Percentiles rank a stretch among this genome's conserved stretches.
These are phyloP conservation scores for Dendrobium chrysotoxum DNA, from an alignment of 106 monocot species.

Conservation along the genomic window DNA sequence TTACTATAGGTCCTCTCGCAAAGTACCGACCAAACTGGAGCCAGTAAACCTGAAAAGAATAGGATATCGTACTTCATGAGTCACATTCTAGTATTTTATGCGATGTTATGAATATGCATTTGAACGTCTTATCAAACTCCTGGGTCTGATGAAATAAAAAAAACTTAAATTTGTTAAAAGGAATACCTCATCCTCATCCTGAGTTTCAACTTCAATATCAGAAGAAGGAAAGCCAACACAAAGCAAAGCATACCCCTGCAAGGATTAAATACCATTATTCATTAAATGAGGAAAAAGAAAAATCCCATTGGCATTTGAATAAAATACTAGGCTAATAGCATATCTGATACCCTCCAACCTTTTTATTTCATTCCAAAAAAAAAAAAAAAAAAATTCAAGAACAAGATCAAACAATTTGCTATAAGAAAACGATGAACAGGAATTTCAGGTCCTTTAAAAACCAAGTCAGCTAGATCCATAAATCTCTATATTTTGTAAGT, in stretches of 20 bases:
- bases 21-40: conserved; percentile 97
- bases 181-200: conserved; percentile 97
- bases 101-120: neutral
- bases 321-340: neutral
- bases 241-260: conserved; percentile 94
- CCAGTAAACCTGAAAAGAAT: conserved; percentile 77
- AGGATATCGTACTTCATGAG: neutral
- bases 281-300: neutral
- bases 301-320: neutral
- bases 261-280: neutral
- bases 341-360: neutral
- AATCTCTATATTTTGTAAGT: neutral
- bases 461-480: neutral
- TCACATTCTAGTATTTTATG: too few species aligned
- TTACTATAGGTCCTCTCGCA: conserved; percentile 87
- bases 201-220: conserved; percentile 96
- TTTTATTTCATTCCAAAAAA: neutral
- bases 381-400: neutral
- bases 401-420: neutral
- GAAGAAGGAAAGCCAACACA: conserved; percentile 88
- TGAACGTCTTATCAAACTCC: neutral
- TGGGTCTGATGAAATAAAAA: neutral
- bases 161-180: neutral
- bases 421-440: neutral
- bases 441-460: neutral